Evolutionary conservation across 2,329 filamentous ascomycete genomes (phyloP), one percentile per base, ranked within the genome.

Genomic region (Seiridium unicorne): DNA sequence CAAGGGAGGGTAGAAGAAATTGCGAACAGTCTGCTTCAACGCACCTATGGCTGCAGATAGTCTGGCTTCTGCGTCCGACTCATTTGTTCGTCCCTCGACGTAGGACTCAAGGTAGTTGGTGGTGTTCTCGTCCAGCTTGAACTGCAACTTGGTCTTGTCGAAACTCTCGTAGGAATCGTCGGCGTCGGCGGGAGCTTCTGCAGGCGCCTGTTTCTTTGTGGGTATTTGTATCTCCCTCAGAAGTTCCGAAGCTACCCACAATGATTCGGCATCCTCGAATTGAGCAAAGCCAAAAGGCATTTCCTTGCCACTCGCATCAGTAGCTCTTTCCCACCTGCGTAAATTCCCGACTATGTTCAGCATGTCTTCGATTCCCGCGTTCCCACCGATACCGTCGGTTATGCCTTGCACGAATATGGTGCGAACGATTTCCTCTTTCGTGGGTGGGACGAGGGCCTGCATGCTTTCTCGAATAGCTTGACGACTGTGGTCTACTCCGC

Each of bases 251-350:
- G 94, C 95, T 49, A 89, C 89, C 73, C 89, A 88, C 66, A 99
- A 81, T 65, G 93, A 94, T 74, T 97, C 91, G 32, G 89, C 87
- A 73, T 98, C 93, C 64, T 97, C 94, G 74, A 91, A 99, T 75
- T 97, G 91, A 61, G 94, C 95, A 76, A 99, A 98, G 11, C 94
- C 95, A 79, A 98, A 98, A 64, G 89, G 89, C 75, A 89, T 89
- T 59, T 88, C 88, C 76, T 94, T 95, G 65, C 70, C 70, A 55
- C 58, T 59, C 44, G 89, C 87, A 73, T 91, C 87, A 18, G 85
- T 86, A 40, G 88, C 89, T 62, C 92, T 82, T 64, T 93, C 93
- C 93, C 93, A 99, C 68, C 92, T 88, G 64, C 90, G 87, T 63
- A 99, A 77, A 71, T 84, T 88, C 46, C 93, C 93, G 0, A 90